A percentile compares a stretch with the other conserved stretches of the same genome.
Evolutionary conservation across 768 basidiomycete species (phyloP).

Genomic region (Imleria badia): DNA sequence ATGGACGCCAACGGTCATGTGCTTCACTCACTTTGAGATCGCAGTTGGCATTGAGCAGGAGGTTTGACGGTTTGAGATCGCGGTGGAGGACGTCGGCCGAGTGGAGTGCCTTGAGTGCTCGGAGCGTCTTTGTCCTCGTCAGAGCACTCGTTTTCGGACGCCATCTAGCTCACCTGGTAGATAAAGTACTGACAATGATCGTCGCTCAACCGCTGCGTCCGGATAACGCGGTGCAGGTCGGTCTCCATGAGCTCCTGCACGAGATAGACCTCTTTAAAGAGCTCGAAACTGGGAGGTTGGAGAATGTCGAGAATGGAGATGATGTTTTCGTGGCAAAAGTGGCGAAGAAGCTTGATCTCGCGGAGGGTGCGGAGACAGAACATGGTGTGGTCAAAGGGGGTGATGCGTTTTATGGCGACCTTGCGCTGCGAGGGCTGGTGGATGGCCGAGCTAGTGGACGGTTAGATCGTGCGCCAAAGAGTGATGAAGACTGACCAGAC

Average conservation of each 20-base stretch:
- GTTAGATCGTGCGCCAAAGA: too few species aligned
- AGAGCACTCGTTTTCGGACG: background rate
- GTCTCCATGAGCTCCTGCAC: constrained; percentile 85
- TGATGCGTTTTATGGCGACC: constrained; percentile 96
- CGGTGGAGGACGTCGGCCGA: constrained; percentile 94
- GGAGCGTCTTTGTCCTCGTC: constrained; percentile 57
- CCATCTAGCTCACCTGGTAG: constrained; percentile 84
- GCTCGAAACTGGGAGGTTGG: constrained; percentile 68
- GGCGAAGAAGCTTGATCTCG: constrained; percentile 91
- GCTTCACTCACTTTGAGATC: constrained; percentile 77
- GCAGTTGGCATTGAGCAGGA: constrained; percentile 94
- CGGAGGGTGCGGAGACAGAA: constrained; percentile 81
- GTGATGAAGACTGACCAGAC: constrained; percentile 71
- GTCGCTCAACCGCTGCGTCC: constrained; percentile 90
- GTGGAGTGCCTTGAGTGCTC: constrained; percentile 93
- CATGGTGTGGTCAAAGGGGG: constrained; percentile 94
- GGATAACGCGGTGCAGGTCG: constrained; percentile 94
- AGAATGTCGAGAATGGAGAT: constrained; percentile 96
- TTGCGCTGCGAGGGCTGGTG: constrained; percentile 76
- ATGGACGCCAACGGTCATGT: background rate
- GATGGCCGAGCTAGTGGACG: constrained; percentile 76
- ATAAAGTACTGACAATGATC: constrained; percentile 98
- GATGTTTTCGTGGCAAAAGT: constrained; percentile 86
- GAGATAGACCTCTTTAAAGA: constrained; percentile 84
- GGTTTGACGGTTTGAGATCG: constrained; percentile 94